These are phyloP conservation scores for Colletotrichum sublineola DNA, from an alignment of 2,329 filamentous ascomycete genomes.

Conservation along the genomic window DNA sequence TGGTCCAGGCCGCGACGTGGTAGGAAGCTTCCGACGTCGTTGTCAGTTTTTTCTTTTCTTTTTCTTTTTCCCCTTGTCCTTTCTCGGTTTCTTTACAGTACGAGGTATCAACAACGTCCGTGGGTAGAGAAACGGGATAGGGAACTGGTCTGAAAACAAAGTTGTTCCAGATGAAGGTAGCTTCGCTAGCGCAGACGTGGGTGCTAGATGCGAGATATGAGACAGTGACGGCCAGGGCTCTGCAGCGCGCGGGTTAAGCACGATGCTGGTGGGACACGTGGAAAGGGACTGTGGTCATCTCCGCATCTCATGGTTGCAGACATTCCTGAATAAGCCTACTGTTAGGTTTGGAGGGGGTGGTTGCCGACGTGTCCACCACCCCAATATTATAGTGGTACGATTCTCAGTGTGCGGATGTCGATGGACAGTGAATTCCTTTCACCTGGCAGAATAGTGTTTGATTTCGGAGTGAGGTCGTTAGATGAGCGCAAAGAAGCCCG, in stretches of 20 bases:
- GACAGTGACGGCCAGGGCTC: slow-evolving; percentile 19
- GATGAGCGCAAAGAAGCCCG: no score
- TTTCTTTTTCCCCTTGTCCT: background rate
- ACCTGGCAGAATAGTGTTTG: no score
- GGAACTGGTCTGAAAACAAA: background rate
- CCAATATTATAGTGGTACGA: no score
- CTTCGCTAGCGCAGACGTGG: slow-evolving; percentile 1
- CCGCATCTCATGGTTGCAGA: slow-evolving; percentile 10
- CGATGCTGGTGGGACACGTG: slow-evolving; percentile 36
- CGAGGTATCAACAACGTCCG: background rate
- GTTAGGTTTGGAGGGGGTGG: background rate
- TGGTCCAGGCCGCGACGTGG: background rate
- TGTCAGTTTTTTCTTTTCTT: background rate
- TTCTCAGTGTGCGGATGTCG: no score
- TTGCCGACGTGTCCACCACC: background rate
- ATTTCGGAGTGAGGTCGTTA: no score
- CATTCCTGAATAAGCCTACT: background rate
- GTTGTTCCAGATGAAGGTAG: background rate
- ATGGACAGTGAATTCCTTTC: no score
- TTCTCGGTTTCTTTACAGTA: background rate
- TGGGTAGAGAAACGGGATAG: background rate
- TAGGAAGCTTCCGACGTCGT: background rate
- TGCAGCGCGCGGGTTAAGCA: slow-evolving; percentile 24
- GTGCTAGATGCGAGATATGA: background rate
- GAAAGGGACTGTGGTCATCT: slow-evolving; percentile 19